Evolutionary conservation across 305 asterid genomes (phyloP).

Genomic region (Lippia alba): DNA sequence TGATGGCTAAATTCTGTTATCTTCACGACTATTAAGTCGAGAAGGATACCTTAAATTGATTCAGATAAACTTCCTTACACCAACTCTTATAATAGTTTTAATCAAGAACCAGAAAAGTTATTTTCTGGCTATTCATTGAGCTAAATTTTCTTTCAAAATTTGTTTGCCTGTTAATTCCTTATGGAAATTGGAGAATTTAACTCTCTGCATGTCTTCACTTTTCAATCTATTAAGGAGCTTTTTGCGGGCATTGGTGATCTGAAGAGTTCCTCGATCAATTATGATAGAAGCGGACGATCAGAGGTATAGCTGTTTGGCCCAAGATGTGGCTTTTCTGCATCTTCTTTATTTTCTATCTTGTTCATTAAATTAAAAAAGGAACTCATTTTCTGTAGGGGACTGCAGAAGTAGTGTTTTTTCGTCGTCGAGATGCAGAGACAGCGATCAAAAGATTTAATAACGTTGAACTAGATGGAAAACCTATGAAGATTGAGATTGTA

Average conservation of each 20-base stretch:
- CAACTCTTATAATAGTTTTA: background rate
- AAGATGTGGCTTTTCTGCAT: background rate
- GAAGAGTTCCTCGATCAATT: slow-evolving; percentile 45
- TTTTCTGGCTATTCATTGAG: background rate
- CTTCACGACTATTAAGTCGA: background rate
- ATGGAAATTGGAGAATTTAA: slow-evolving; percentile 5
- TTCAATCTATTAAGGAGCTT: slow-evolving; percentile 41
- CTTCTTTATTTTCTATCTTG: slow-evolving; percentile 1
- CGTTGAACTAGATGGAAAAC: slow-evolving; percentile 50
- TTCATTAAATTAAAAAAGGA: background rate
- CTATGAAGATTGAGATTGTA: slow-evolving; percentile 43
- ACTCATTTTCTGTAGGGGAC: slow-evolving; percentile 45
- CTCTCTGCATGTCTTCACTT: background rate
- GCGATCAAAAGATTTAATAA: slow-evolving; percentile 48
- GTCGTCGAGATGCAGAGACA: slow-evolving; percentile 49
- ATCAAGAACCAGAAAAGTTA: background rate
- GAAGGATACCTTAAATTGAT: background rate
- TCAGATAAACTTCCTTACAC: background rate
- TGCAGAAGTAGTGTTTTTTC: slow-evolving; percentile 55
- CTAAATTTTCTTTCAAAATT: background rate
- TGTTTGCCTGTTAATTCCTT: background rate
- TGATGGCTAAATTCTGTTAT: background rate
- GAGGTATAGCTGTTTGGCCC: slow-evolving; percentile 41
- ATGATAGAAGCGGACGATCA: slow-evolving; percentile 51
- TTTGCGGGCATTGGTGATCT: slow-evolving; percentile 56